These are phyloP conservation scores for Kurtzmaniella fragi DNA, from an alignment of 805 yeast species.

Conservation along the genomic window DNA sequence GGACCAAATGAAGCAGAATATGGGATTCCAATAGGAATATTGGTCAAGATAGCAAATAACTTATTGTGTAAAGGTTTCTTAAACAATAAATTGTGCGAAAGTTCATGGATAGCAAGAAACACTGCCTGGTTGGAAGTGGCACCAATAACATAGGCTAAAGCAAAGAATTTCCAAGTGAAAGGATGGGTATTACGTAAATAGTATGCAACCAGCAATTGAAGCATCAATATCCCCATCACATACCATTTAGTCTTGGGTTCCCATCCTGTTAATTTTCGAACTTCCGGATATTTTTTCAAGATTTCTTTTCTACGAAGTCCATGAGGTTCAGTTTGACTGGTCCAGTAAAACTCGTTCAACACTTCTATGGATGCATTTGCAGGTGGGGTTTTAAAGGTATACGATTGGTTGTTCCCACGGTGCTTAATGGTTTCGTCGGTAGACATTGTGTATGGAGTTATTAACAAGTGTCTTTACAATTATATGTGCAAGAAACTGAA, in stretches of 20 bases:
- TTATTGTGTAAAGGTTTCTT: constrained; percentile 73
- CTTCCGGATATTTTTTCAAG: constrained; percentile 71
- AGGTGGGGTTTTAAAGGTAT: constrained; percentile 30
- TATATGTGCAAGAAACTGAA: neutral
- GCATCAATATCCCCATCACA: constrained; percentile 54
- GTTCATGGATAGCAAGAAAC: constrained; percentile 84
- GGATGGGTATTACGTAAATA: constrained; percentile 52
- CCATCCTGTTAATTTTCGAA: constrained; percentile 73
- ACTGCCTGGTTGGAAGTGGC: constrained; percentile 83
- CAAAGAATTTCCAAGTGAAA: constrained; percentile 48
- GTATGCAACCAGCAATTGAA: constrained; percentile 68
- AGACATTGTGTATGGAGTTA: constrained; percentile 9
- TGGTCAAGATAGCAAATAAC: constrained; percentile 69
- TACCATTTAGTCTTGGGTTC: constrained; percentile 85
- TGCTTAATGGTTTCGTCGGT: constrained; percentile 17
- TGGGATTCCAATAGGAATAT: constrained; percentile 86
- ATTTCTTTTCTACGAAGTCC: constrained; percentile 67
- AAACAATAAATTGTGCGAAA: constrained; percentile 81
- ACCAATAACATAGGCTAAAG: constrained; percentile 71
- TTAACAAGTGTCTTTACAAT: too few species aligned
- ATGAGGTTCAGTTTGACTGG: constrained; percentile 79
- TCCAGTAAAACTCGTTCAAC: constrained; percentile 75
- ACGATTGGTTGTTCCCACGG: constrained; percentile 21
- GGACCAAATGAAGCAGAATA: constrained; percentile 87
- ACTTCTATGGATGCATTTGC: constrained; percentile 38